These are phyloP conservation scores for Lactifluus echinatus DNA, from an alignment of 768 basidiomycete genomes.

Conservation along the genomic window DNA sequence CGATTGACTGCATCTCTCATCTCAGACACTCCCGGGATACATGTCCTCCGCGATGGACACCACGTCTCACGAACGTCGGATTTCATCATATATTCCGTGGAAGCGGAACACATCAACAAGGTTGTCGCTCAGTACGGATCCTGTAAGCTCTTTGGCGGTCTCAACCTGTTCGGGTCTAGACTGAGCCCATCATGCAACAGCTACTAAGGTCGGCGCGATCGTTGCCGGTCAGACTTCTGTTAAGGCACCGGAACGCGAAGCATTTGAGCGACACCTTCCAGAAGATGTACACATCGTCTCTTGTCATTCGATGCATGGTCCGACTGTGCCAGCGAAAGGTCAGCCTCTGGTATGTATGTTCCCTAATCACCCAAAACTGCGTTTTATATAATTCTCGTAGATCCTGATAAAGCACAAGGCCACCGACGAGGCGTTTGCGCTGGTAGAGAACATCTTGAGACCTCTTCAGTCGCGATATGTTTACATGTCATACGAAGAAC, in stretches of 20 bases:
- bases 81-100: slow-evolving; percentile 92
- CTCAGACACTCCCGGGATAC: slow-evolving; percentile 51
- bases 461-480: slow-evolving; percentile 82
- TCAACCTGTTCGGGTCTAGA: not conserved
- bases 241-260: slow-evolving; percentile 85
- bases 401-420: slow-evolving; percentile 85
- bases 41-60: slow-evolving; percentile 72
- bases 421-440: slow-evolving; percentile 53
- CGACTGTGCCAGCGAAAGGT: slow-evolving; percentile 75
- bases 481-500: slow-evolving; percentile 91
- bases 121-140: slow-evolving; percentile 89
- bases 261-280: slow-evolving; percentile 86
- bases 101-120: slow-evolving; percentile 75
- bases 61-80: slow-evolving; percentile 83
- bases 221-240: slow-evolving; percentile 96
- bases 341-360: slow-evolving; percentile 71
- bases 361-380: not conserved
- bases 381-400: slow-evolving; percentile 32
- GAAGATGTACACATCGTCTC: slow-evolving; percentile 83
- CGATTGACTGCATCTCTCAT: not conserved
- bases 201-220: slow-evolving; percentile 86
- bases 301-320: slow-evolving; percentile 91
- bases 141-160: slow-evolving; percentile 44
- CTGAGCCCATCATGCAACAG: slow-evolving; percentile 38
- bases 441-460: slow-evolving; percentile 78